Base-by-base conservation (phyloP, 208 protist genomes). In the Spongospora subterranea region DNA sequence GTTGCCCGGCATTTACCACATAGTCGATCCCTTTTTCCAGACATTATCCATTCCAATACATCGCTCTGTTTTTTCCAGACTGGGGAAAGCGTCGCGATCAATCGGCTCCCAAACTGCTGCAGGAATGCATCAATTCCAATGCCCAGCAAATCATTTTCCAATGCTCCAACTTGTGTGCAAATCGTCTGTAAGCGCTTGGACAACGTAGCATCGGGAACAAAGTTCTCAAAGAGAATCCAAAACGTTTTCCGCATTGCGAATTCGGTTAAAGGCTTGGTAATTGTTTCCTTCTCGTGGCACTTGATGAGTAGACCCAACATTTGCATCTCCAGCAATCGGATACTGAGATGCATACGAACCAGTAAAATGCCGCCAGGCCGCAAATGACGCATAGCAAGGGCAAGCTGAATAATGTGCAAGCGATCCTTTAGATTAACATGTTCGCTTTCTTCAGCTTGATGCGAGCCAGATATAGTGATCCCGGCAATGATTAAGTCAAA, bases 171-270 rank as follows among this genome's bases (percentile, higher is more conserved):
- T 13, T 35, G 35, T 39, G 35, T 35, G 71, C 71, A 35, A n/a
- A 6, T n/a, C 17, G 17, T 82, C 17, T n/a, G n/a, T n/a, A 35
- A 43, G 13, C 35, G n/a, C 17, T 35, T 43, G 71, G 6, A 45
- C n/a, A n/a, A 6, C 17, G n/a, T 43, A 6, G 71, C 35, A 65
- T 82, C 71, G 6, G 71, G n/a, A 35, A 40, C 71, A 43, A 45
- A 82, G 54, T 29, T 29, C 20, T 35, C 71, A 82, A 82, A 89
- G 13, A 89, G 17, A 60, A 89, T 45, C 88, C 88, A 89, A n/a
- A 45, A 89, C 54, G 88, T 89, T 45, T 89, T 89, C 13, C 88
- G 88, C 46, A 89, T 89, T 6, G 88, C 88, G 54, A 89, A 89
- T 45, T 89, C 88, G 50, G 88, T 89, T 45, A 89, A 39, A 13